Percentiles rank a stretch among this genome's conserved stretches.
phyloP scores from a whole-genome alignment of 371 early-diverging fungal genomes.

The Choanephora cucurbitarum region DNA sequence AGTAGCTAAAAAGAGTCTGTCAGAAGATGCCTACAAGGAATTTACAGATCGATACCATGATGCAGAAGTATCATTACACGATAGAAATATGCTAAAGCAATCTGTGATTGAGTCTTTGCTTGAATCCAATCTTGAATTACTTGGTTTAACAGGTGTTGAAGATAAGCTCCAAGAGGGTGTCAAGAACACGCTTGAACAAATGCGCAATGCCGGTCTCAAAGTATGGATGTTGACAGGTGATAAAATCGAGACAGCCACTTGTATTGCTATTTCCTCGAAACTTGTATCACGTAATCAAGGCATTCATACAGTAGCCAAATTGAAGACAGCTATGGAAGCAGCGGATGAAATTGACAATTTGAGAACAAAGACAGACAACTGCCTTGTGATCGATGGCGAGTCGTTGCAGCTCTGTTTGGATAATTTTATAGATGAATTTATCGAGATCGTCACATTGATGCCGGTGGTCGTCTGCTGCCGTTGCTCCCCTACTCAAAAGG shows the following conservation, averaged over 20 bases:
- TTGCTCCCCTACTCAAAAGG: constrained; percentile 99
- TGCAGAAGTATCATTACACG: constrained; percentile 74
- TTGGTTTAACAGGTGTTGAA: constrained; percentile 99
- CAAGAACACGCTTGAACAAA: constrained; percentile 86
- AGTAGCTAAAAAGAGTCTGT: constrained; percentile 85
- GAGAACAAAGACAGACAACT: constrained; percentile 67
- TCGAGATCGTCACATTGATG: constrained; percentile 75
- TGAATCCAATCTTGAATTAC: constrained; percentile 88
- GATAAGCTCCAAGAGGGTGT: constrained; percentile 98
- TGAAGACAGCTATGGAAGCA: constrained; percentile 58
- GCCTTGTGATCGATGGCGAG: constrained; percentile 97
- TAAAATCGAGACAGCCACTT: constrained; percentile 99
- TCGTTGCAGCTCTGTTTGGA: constrained; percentile 83
- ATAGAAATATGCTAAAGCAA: constrained; percentile 74
- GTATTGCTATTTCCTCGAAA: constrained; percentile 93
- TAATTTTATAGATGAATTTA: constrained; percentile 79
- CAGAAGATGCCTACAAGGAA: constrained; percentile 71
- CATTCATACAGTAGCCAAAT: constrained; percentile 74
- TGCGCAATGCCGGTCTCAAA: constrained; percentile 96
- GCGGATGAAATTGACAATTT: constrained; percentile 69
- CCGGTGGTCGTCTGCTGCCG: constrained; percentile 97
- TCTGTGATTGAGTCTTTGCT: constrained; percentile 67
- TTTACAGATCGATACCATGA: constrained; percentile 71
- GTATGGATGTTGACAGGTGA: constrained; percentile 99
- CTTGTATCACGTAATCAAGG: constrained; percentile 89